Conservation (phyloP, 495 filamentous ascomycete species). For the Podospora pseudocomata region DNA sequence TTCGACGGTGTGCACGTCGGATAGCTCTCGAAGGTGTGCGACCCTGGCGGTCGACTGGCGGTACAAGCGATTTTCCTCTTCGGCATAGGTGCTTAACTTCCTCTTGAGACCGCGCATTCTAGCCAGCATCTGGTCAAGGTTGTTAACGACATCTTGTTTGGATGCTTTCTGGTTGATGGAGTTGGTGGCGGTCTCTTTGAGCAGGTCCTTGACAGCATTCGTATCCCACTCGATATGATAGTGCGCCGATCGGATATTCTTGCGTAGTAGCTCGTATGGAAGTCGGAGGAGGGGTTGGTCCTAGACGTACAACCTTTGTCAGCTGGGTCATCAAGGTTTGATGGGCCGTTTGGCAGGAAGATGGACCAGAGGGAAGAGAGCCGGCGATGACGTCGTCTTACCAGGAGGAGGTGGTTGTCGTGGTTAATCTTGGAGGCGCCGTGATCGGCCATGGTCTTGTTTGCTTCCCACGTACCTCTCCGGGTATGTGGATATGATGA, state of each 20-base stretch:
- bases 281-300: slow-evolving; percentile 94
- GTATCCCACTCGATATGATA: slow-evolving; percentile 75
- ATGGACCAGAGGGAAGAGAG: not conserved
- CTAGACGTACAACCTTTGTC: slow-evolving; percentile 39
- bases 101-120: slow-evolving; percentile 81
- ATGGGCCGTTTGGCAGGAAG: not conserved
- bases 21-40: slow-evolving; percentile 72
- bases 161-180: slow-evolving; percentile 57
- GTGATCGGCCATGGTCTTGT: slow-evolving; percentile 41
- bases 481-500: not conserved
- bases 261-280: slow-evolving; percentile 83
- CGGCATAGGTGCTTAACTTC: slow-evolving; percentile 72
- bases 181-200: slow-evolving; percentile 66
- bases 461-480: not conserved
- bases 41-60: slow-evolving; percentile 71
- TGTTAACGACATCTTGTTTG: slow-evolving; percentile 65
- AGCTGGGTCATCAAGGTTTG: slow-evolving; percentile 1
- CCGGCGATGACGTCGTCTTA: slow-evolving; percentile 27
- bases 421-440: slow-evolving; percentile 46
- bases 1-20: slow-evolving; percentile 72
- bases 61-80: slow-evolving; percentile 72
- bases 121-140: slow-evolving; percentile 77
- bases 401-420: slow-evolving; percentile 47
- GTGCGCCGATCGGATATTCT: slow-evolving; percentile 88
- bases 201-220: slow-evolving; percentile 60